These are phyloP conservation scores for Lentinula lateritia DNA, from an alignment of 768 basidiomycete species.

Conservation along the genomic window DNA sequence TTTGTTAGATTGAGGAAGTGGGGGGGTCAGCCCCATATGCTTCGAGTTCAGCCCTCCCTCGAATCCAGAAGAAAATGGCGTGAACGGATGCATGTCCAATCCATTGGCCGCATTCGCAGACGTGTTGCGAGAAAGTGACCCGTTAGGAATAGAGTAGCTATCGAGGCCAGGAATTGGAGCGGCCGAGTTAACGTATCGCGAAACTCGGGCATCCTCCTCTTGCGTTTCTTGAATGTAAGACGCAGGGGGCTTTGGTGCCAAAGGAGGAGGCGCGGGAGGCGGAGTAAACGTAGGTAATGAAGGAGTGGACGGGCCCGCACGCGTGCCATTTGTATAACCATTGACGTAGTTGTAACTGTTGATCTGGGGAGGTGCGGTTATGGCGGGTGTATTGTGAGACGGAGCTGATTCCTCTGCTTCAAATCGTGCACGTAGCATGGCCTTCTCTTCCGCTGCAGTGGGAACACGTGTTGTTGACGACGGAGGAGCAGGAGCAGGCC, in stretches of 20 bases:
- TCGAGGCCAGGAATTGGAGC: constrained; percentile 17
- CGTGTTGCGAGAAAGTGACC: constrained; percentile 11
- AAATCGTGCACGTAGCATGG: constrained; percentile 56
- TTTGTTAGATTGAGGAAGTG: not conserved
- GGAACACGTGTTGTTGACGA: constrained; percentile 27
- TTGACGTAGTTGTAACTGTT: constrained; percentile 21
- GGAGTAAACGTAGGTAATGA: not conserved
- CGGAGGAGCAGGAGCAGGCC: constrained; percentile 32
- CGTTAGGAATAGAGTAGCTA: constrained; percentile 12
- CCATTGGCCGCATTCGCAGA: constrained; percentile 6
- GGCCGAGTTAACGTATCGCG: constrained; percentile 31
- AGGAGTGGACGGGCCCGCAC: constrained; percentile 4
- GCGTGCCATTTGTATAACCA: constrained; percentile 9
- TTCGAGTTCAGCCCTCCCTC: constrained; percentile 17
- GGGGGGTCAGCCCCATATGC: not conserved
- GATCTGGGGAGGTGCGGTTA: constrained; percentile 14
- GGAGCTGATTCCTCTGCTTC: constrained; percentile 43
- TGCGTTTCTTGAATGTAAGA: constrained; percentile 82
- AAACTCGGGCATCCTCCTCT: constrained; percentile 62
- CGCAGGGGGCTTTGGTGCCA: constrained; percentile 70
- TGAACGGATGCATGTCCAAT: constrained; percentile 40
- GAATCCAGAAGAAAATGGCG: constrained; percentile 39
- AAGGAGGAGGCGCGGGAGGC: constrained; percentile 51
- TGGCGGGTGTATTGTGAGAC: not conserved
- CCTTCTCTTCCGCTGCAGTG: constrained; percentile 80